Evolutionary conservation across 2,329 filamentous ascomycete genomes (phyloP), one percentile per base, ranked within the genome.

Genomic region (Knufia petricola): DNA sequence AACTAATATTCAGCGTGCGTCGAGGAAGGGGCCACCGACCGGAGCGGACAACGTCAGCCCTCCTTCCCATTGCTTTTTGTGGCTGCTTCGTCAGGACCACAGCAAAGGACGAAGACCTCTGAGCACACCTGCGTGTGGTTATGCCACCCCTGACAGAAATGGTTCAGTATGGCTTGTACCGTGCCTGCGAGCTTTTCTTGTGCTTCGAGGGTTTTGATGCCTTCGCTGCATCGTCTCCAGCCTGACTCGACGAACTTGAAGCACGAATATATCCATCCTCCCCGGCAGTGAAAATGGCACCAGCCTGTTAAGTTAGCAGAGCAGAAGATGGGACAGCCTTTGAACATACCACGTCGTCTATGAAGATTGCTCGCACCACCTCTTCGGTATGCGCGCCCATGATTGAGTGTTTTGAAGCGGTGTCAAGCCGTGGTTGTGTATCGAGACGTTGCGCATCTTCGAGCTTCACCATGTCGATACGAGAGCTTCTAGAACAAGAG

Each of bases 341-440:
- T 23, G 45, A 46, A 61, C 60, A 41, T 61, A 72, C 69, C 61
- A 64, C 57, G 26, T 68, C 64, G 53, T 71, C 67, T n/a, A 70
- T 52, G 56, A 64, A 66, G 6, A 72, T 60, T 0, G 70, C 68
- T 36, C 71, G 67, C 10, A 73, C 67, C 32, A 74, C 61, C 49
- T 74, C 70, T 48, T 69, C 68, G 3, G 70, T 69, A 57, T 74
- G 71, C n/a, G 67, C 69, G 34, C 65, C 67, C n/a, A 68, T 64
- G 61, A 70, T 67, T 19, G 65, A 55, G 41, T 64, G 66, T 31
- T 62, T 59, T 41, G 61, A 59, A 55, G 69, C 64, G 40, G 71
- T 64, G 28, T 61, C 60, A 63, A 69, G 69, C 17, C 61, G 57
- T 10, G 64, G 64, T 7, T 53, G 58, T 0, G 61, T 56, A 15